These are phyloP conservation scores for Dryas octopetala DNA, from an alignment of 306 rosid species.

Conservation along the genomic window DNA sequence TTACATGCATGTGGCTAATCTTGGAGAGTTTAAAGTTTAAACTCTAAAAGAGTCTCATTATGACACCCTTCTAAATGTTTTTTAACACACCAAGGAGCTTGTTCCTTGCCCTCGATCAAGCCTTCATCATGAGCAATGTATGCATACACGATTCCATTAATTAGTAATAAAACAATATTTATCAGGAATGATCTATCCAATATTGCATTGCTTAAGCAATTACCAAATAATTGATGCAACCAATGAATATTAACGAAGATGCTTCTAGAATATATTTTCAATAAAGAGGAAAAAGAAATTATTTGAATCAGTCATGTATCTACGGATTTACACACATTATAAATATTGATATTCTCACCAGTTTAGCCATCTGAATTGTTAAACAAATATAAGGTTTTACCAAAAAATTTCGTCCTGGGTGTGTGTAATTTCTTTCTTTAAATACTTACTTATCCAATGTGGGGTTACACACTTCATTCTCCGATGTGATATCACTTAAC, in stretches of 20 bases:
- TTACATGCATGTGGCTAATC: slow-evolving; percentile 16
- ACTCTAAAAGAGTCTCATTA: slow-evolving; percentile 21
- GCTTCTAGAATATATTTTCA: not conserved
- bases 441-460: too few species aligned
- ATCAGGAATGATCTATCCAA: not conserved
- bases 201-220: not conserved
- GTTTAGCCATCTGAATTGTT: too few species aligned
- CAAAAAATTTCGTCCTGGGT: too few species aligned
- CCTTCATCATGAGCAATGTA: slow-evolving; percentile 34
- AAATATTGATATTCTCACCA: too few species aligned
- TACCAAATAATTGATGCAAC: not conserved
- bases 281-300: not conserved
- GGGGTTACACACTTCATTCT: too few species aligned
- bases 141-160: slow-evolving; percentile 14
- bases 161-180: not conserved
- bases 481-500: too few species aligned
- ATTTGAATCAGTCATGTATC: not conserved
- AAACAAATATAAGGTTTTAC: too few species aligned
- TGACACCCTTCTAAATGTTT: slow-evolving; percentile 2
- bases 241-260: not conserved
- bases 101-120: slow-evolving; percentile 26
- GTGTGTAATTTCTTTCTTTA: too few species aligned
- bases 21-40: slow-evolving; percentile 18
- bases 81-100: slow-evolving; percentile 12
- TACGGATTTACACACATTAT: too few species aligned